Conservation (phyloP, 805 yeast genomes). For the Ogataea zsoltii region DNA sequence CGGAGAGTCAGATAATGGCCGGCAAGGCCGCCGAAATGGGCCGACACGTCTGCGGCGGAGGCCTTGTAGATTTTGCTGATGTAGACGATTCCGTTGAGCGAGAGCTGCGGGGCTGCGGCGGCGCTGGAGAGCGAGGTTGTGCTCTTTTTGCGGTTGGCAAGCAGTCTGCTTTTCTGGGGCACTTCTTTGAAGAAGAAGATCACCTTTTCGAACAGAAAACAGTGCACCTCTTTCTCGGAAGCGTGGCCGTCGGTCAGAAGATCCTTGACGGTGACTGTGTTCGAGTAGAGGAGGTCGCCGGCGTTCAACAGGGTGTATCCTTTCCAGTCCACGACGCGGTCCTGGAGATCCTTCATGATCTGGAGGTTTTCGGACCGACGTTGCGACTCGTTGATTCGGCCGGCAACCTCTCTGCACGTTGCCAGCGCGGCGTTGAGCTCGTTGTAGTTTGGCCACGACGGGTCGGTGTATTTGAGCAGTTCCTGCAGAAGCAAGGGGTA, state of each 20-base stretch:
- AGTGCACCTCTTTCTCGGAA: slow-evolving; percentile 82
- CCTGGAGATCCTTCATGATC: slow-evolving; percentile 63
- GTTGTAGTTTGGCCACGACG: slow-evolving; percentile 50
- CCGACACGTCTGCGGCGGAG: slow-evolving; percentile 32
- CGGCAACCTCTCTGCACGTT: slow-evolving; percentile 81
- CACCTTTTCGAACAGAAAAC: slow-evolving; percentile 77
- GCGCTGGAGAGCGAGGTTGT: slow-evolving; percentile 37
- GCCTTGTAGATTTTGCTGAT: slow-evolving; percentile 28
- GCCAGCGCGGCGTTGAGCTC: slow-evolving; percentile 73
- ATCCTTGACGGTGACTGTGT: slow-evolving; percentile 68
- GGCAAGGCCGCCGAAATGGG: slow-evolving; percentile 32
- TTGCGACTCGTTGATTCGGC: slow-evolving; percentile 89
- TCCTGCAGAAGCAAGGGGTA: slow-evolving; percentile 84
- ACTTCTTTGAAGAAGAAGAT: slow-evolving; percentile 64
- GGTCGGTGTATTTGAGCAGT: slow-evolving; percentile 64
- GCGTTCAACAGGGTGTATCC: slow-evolving; percentile 78
- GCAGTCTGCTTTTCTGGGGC: slow-evolving; percentile 49
- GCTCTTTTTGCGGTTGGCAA: slow-evolving; percentile 50
- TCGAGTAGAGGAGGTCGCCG: slow-evolving; percentile 82
- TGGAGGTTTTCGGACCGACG: slow-evolving; percentile 85
- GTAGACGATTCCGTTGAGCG: slow-evolving; percentile 35
- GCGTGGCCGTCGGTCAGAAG: slow-evolving; percentile 50
- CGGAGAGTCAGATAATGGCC: slow-evolving; percentile 65
- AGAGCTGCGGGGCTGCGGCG: slow-evolving; percentile 19
- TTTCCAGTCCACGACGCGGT: slow-evolving; percentile 86